These are phyloP conservation scores for Nakazawaea pomicola DNA, from an alignment of 805 yeast genomes.

Conservation along the genomic window DNA sequence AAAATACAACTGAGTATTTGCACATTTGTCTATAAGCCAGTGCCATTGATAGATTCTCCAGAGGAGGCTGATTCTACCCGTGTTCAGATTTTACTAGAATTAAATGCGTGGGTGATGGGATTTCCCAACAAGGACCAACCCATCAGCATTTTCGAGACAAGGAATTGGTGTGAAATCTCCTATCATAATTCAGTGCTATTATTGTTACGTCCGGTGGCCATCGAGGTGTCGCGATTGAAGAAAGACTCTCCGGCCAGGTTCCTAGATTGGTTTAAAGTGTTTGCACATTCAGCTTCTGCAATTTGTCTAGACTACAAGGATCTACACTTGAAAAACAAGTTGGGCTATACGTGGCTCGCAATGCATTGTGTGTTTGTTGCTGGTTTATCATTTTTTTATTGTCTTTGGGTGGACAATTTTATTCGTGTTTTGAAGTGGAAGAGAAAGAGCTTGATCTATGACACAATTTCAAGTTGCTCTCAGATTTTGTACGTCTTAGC, in stretches of 20 bases:
- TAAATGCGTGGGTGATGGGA: conserved; percentile 27
- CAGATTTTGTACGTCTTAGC: conserved; percentile 24
- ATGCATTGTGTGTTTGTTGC: conserved; percentile 27
- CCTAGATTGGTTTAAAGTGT: conserved; percentile 28
- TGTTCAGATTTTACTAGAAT: conserved; percentile 25
- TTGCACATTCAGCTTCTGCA: conserved; percentile 26
- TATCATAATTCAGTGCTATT: conserved; percentile 29
- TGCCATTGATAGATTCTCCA: conserved; percentile 14
- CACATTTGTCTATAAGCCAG: conserved; percentile 27
- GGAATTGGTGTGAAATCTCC: conserved; percentile 28
- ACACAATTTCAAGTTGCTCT: conserved; percentile 26
- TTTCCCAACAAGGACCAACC: conserved; percentile 24
- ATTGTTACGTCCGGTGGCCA: conserved; percentile 25
- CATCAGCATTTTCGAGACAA: conserved; percentile 25
- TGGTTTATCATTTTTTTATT: conserved; percentile 27
- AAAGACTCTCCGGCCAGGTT: conserved; percentile 17
- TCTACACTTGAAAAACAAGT: conserved; percentile 20
- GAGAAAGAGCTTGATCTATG: conserved; percentile 21
- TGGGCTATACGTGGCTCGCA: conserved; percentile 26
- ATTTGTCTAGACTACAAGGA: conserved; percentile 25
- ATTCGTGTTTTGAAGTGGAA: conserved; percentile 22
- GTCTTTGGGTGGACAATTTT: conserved; percentile 26
- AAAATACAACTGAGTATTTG: conserved; percentile 29
- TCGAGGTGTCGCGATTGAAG: conserved; percentile 19
- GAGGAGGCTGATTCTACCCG: conserved; percentile 25